Conservation (phyloP, 192 early-diverging fungal species). For the Podila clonocystis region DNA sequence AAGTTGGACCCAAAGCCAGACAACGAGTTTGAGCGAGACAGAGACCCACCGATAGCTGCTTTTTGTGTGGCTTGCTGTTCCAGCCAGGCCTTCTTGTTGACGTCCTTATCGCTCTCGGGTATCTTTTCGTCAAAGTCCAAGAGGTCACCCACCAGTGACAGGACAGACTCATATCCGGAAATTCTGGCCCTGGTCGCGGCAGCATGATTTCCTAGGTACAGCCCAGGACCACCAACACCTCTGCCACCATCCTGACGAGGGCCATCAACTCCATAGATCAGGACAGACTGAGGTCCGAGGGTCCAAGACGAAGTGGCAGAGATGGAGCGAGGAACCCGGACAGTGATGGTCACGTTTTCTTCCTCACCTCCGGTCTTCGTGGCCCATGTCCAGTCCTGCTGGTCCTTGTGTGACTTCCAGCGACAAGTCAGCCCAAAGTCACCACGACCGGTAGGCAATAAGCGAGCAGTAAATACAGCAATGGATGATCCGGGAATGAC, state of each 20-base stretch:
- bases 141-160: conserved; percentile 35
- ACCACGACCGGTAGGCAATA: conserved; percentile 40
- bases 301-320: conserved; percentile 29
- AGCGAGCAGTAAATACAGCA: conserved; percentile 30
- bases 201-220: conserved; percentile 49
- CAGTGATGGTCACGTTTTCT: conserved; percentile 21
- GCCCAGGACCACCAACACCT: conserved; percentile 32
- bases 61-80: conserved; percentile 15
- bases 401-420: conserved; percentile 38
- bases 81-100: conserved; percentile 38
- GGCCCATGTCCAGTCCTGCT: conserved; percentile 39
- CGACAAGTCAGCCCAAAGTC: conserved; percentile 45
- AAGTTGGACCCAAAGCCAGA: background rate
- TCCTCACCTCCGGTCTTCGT: conserved; percentile 5
- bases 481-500: conserved; percentile 29
- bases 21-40: conserved; percentile 27
- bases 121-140: conserved; percentile 47
- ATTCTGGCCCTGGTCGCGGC: conserved; percentile 42
- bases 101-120: conserved; percentile 38
- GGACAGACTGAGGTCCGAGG: conserved; percentile 40
- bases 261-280: conserved; percentile 30
- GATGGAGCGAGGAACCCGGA: conserved; percentile 36
- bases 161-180: conserved; percentile 39
- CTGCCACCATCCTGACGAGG: conserved; percentile 16
- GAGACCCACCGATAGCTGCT: conserved; percentile 1